phyloP scores from a whole-genome alignment of 192 early-diverging fungal species.

The Coemansia sp. region DNA sequence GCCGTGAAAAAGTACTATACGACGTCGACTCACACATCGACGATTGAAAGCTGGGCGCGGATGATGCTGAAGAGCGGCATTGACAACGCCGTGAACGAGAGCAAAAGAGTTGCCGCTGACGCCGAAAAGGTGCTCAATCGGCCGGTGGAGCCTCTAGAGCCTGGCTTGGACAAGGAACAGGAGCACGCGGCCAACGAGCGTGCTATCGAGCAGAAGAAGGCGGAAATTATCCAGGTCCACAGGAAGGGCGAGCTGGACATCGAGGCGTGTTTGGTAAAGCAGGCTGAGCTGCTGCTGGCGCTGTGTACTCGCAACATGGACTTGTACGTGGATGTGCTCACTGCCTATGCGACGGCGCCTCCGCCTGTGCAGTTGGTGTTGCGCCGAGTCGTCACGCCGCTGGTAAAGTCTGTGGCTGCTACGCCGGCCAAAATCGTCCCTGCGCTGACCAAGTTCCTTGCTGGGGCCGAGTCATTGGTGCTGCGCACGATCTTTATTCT shows the following conservation, averaged over 20 bases:
- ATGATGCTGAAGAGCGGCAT: conserved; percentile 18
- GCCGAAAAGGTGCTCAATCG: background rate
- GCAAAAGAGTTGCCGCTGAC: background rate
- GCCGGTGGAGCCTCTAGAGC: background rate
- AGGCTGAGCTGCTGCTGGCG: conserved; percentile 44
- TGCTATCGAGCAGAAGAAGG: conserved; percentile 18
- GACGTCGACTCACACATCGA: conserved; percentile 5
- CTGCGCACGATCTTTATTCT: conserved; percentile 34
- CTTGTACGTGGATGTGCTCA: conserved; percentile 30
- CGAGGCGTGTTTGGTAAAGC: conserved; percentile 22
- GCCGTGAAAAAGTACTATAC: conserved; percentile 45
- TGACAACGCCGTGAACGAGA: background rate
- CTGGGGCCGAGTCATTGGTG: conserved; percentile 39
- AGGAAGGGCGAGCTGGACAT: conserved; percentile 25
- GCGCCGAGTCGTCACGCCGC: conserved; percentile 37
- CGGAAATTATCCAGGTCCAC: conserved; percentile 18
- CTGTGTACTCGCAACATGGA: conserved; percentile 50
- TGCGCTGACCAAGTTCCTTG: conserved; percentile 31
- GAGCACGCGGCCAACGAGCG: conserved; percentile 4
- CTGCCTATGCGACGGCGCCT: conserved; percentile 17
- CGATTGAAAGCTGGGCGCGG: conserved; percentile 37
- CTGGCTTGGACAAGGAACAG: background rate
- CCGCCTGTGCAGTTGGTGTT: conserved; percentile 22
- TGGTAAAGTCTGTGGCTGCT: conserved; percentile 30
- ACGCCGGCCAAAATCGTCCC: conserved; percentile 34